phyloP scores from a whole-genome alignment of 305 asterid species.

The Salvia sclarea region DNA sequence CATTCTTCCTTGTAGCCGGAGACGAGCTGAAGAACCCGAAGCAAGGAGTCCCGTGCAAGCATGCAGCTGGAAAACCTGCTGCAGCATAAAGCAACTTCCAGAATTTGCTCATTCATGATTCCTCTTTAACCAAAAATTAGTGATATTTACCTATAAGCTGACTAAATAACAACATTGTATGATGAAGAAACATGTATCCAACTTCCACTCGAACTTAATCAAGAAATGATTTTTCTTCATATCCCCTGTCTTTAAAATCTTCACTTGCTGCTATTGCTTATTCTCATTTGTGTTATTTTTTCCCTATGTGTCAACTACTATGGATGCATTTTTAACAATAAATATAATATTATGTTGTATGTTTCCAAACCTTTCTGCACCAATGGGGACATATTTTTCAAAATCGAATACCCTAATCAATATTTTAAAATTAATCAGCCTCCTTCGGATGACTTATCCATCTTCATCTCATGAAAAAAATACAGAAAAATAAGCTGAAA shows the following conservation, averaged over 20 bases:
- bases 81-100: conserved; percentile 31
- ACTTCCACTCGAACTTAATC: conserved; percentile 6
- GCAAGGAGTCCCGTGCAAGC: conserved; percentile 57
- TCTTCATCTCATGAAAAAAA: background rate
- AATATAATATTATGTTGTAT: background rate
- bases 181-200: conserved; percentile 8
- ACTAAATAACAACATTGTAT: conserved; percentile 1
- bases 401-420: background rate
- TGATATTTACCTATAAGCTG: conserved; percentile 10
- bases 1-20: conserved; percentile 95
- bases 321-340: conserved; percentile 25
- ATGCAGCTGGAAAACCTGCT: conserved; percentile 54
- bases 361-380: conserved; percentile 6
- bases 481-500: too few species aligned
- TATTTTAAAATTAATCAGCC: conserved; percentile 12
- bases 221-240: conserved; percentile 14
- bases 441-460: conserved; percentile 23
- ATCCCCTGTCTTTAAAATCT: background rate
- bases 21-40: conserved; percentile 70
- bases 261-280: background rate
- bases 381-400: background rate
- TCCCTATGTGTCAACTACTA: background rate
- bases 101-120: conserved; percentile 7
- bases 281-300: background rate
- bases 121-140: background rate